Evolutionary conservation across 1,284 basidiomycete genomes (phyloP), one percentile per base, ranked within the genome.

Genomic region (Xanthoconium separans): DNA sequence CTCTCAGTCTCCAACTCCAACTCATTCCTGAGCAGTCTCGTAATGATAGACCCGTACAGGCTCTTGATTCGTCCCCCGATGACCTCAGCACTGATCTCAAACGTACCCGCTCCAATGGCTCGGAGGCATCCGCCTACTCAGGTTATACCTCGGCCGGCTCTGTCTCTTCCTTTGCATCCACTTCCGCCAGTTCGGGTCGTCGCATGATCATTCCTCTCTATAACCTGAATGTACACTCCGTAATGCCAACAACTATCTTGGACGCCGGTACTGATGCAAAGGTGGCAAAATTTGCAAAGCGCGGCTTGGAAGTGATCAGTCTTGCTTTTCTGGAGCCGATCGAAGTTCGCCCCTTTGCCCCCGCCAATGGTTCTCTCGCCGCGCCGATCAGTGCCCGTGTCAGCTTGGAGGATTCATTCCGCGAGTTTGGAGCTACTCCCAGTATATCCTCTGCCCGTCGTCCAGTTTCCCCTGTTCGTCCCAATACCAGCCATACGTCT

Each of bases 211-310:
- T 95, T 46, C 95, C 96, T 0, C 79, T 98, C 15, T 98, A 97
- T 76, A 98, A 96, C 65, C 81, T 98, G 33, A 87, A 91, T 51
- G 91, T 89, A 3, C 95, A 99, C 73, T 93, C 92, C 60, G 92
- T 98, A 54, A 82, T 96, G 77, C 89, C 93, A 11, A 95, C 95
- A 58, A 87, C 88, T 30, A 87, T 97, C 53, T 85, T 93, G 31
- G 93, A 95, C 65, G 93, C 93, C 0, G 95, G 94, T 4, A 99
- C 96, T 0, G 96, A 98, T 60, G 91, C 91, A 30, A 93, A 92
- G 70, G 88, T 99, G 12, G 95, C 95, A 16, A 93, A 89, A 66
- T 97, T 97, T 68, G 77, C 82, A 58, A 93, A 87, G 64, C 85
- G 90, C 15, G 89, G 91, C 0, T 75, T 93, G n/a, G 93, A 95